Percentiles rank a stretch among this genome's conserved stretches.
Evolutionary conservation across 805 yeast genomes (phyloP).

Genomic region (Jamesozyma lodderae): DNA sequence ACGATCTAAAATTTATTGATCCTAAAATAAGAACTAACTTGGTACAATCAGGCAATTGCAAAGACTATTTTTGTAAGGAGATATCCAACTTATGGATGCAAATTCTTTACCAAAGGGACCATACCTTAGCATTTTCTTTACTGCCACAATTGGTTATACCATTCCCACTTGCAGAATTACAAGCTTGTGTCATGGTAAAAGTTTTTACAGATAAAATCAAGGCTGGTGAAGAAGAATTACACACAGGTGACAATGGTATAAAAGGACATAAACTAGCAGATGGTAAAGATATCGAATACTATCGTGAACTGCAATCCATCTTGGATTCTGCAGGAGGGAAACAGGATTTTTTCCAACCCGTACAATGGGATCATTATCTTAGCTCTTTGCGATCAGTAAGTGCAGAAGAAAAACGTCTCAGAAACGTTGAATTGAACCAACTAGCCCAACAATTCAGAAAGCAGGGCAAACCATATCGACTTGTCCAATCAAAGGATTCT

Average conservation of each 20-base stretch:
- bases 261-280: conserved; percentile 14
- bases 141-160: conserved; percentile 55
- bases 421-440: conserved; percentile 14
- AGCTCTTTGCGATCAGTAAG: conserved; percentile 11
- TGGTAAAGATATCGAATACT: conserved; percentile 22
- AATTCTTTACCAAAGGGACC: conserved; percentile 47
- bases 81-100: conserved; percentile 49
- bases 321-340: conserved; percentile 12
- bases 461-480: conserved; percentile 14
- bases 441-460: conserved; percentile 13
- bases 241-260: conserved; percentile 1
- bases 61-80: conserved; percentile 3
- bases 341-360: conserved; percentile 18
- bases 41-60: conserved; percentile 5
- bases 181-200: conserved; percentile 56
- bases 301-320: conserved; percentile 16
- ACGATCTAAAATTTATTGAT: conserved; percentile 36
- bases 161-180: conserved; percentile 52
- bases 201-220: conserved; percentile 55
- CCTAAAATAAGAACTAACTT: conserved; percentile 19
- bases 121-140: conserved; percentile 56
- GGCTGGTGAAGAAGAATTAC: conserved; percentile 8
- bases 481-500: conserved; percentile 4
- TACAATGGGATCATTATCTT: conserved; percentile 17
- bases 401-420: conserved; percentile 13